phyloP scores from a whole-genome alignment of 2,329 filamentous ascomycete species.

The Hysterium pulicare region DNA sequence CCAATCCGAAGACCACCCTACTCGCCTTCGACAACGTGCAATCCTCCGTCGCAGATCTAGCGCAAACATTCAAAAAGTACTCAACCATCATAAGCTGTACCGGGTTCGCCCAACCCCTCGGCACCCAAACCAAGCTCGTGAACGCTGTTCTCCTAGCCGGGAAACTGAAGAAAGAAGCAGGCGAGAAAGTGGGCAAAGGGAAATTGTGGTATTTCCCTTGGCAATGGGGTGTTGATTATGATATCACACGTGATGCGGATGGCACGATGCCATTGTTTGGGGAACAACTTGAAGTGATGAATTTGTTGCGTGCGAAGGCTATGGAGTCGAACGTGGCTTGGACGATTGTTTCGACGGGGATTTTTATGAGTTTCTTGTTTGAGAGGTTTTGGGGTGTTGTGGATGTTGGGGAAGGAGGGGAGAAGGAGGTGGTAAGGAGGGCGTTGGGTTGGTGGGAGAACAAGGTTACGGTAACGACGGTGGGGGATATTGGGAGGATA shows the following conservation, averaged over 20 bases:
- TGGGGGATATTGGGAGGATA: constrained; percentile 61
- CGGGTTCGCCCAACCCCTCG: constrained; percentile 56
- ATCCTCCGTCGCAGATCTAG: constrained; percentile 24
- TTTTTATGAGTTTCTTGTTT: constrained; percentile 71
- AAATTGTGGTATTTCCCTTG: constrained; percentile 58
- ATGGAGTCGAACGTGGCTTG: constrained; percentile 47
- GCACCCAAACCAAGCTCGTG: constrained; percentile 57
- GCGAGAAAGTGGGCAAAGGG: not conserved
- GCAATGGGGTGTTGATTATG: constrained; percentile 74
- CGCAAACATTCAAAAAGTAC: constrained; percentile 41
- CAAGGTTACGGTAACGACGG: constrained; percentile 59
- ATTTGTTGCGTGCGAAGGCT: constrained; percentile 22
- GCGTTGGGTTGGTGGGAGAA: constrained; percentile 62
- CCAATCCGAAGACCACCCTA: constrained; percentile 32
- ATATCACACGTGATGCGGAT: constrained; percentile 54
- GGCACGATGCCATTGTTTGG: constrained; percentile 64
- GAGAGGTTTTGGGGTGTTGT: constrained; percentile 61
- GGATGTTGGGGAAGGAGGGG: constrained; percentile 58
- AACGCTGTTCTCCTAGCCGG: constrained; percentile 53
- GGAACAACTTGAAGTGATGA: constrained; percentile 54
- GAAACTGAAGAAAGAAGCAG: constrained; percentile 40
- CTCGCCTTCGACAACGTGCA: constrained; percentile 43
- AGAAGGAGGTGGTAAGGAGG: constrained; percentile 38
- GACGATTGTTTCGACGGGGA: constrained; percentile 65
- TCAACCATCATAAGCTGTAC: constrained; percentile 58